Percentiles rank a stretch among this genome's conserved stretches.
Evolutionary conservation across 306 rosid genomes (phyloP).

Genomic region (Betula pendula): DNA sequence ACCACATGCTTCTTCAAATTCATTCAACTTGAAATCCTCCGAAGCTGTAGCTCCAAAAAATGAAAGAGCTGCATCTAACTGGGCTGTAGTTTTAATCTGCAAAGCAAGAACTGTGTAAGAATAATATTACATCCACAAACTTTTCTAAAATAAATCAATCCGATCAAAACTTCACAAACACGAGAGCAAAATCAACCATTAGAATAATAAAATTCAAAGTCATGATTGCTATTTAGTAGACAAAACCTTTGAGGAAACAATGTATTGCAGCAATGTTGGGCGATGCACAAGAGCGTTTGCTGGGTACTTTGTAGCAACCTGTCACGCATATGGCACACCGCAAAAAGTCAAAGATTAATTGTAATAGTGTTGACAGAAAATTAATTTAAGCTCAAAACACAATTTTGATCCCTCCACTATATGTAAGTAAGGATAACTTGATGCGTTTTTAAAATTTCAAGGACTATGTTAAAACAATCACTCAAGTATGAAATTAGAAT

Average conservation of each 20-base stretch:
- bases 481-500: not conserved
- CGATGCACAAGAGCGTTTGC: constrained; percentile 83
- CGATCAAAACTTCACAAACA: not conserved
- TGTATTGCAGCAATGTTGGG: constrained; percentile 55
- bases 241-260: constrained; percentile 71
- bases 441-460: not conserved
- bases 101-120: constrained; percentile 25
- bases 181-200: not conserved
- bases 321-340: constrained; percentile 23
- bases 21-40: constrained; percentile 50
- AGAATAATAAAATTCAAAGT: not conserved
- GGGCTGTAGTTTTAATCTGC: constrained; percentile 83
- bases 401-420: not conserved
- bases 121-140: not conserved
- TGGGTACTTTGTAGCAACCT: constrained; percentile 95
- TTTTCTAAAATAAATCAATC: constrained; percentile 3
- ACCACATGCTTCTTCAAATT: constrained; percentile 89
- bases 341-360: not conserved
- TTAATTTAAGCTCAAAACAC: not conserved
- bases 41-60: constrained; percentile 51
- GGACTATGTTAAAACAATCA: not conserved
- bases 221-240: not conserved
- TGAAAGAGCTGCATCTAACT: constrained; percentile 79
- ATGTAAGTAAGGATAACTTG: too few relatives aligned
- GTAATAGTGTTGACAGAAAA: not conserved